A percentile compares a stretch with the other conserved stretches of the same genome.
These are phyloP conservation scores for Trichosanthes cucumerina DNA, from an alignment of 306 rosid species.

Conservation along the genomic window DNA sequence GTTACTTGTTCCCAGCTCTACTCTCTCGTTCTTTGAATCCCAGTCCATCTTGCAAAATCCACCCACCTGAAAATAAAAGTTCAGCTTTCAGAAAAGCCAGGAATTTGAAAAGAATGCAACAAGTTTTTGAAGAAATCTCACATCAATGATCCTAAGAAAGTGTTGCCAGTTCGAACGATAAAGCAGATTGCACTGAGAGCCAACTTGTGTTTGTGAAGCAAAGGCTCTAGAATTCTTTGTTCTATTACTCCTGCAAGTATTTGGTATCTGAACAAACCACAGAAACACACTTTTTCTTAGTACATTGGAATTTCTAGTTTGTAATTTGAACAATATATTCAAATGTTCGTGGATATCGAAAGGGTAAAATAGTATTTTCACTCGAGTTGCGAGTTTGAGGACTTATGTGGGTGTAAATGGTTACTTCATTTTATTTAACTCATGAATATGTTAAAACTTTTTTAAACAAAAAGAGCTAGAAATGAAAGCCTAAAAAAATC, in stretches of 20 bases:
- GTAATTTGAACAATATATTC: too few relatives aligned
- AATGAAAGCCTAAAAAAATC: too few relatives aligned
- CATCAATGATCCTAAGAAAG: slow-evolving; percentile 48
- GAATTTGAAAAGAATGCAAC: not conserved
- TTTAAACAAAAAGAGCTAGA: too few relatives aligned
- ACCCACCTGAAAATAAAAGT: slow-evolving; percentile 57
- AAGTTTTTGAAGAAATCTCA: slow-evolving; percentile 4
- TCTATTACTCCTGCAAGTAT: slow-evolving; percentile 39
- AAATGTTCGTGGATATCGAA: too few relatives aligned
- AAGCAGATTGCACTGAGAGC: slow-evolving; percentile 33
- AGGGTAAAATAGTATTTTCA: not conserved
- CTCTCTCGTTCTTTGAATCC: slow-evolving; percentile 51
- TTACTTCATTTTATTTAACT: not conserved
- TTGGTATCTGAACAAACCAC: slow-evolving; percentile 32
- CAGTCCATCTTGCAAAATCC: slow-evolving; percentile 76
- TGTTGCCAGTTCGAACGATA: slow-evolving; percentile 41
- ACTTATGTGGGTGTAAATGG: not conserved
- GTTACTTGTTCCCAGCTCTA: not conserved
- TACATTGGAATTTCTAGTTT: not conserved
- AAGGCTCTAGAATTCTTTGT: slow-evolving; percentile 43
- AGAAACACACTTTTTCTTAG: not conserved
- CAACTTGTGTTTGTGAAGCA: slow-evolving; percentile 35
- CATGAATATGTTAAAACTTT: not conserved
- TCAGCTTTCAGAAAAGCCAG: not conserved
- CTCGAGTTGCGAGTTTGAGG: not conserved